Percentiles rank a stretch among this genome's conserved stretches.
These are phyloP conservation scores for Kwoniella sp. DNA, from an alignment of 768 basidiomycete genomes.

Conservation along the genomic window DNA sequence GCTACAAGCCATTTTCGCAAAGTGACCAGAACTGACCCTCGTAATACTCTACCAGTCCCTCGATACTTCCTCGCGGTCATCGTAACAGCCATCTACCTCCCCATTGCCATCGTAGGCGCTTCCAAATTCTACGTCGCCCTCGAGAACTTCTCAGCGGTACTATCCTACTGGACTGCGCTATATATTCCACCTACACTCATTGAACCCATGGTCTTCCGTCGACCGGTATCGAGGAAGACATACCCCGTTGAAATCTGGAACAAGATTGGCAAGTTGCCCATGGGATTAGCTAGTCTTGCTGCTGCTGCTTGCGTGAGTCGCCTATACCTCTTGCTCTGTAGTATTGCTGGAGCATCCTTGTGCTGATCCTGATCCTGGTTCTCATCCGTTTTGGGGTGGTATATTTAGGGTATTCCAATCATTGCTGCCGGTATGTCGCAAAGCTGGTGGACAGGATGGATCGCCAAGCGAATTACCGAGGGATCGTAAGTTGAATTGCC, in stretches of 20 bases:
- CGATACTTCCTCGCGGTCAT: slow-evolving; percentile 50
- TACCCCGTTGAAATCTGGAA: slow-evolving; percentile 46
- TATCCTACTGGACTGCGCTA: slow-evolving; percentile 51
- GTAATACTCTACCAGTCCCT: slow-evolving; percentile 30
- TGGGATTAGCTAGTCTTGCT: slow-evolving; percentile 39
- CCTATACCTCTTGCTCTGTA: not conserved
- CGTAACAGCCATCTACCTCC: slow-evolving; percentile 49
- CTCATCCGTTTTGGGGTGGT: not conserved
- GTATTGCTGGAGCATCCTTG: too few species aligned
- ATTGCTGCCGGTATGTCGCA: slow-evolving; percentile 49
- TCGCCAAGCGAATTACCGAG: slow-evolving; percentile 39
- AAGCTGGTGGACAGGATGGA: slow-evolving; percentile 53
- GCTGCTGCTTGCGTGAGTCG: slow-evolving; percentile 40
- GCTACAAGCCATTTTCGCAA: not conserved
- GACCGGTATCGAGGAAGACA: slow-evolving; percentile 36
- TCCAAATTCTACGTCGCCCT: slow-evolving; percentile 49
- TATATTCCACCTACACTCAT: slow-evolving; percentile 47
- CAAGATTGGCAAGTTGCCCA: slow-evolving; percentile 38
- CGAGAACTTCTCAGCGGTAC: slow-evolving; percentile 40
- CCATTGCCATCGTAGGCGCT: slow-evolving; percentile 49
- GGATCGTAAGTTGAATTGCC: slow-evolving; percentile 38
- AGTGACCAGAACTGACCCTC: not conserved
- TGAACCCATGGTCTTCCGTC: slow-evolving; percentile 48
- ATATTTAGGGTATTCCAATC: slow-evolving; percentile 37
- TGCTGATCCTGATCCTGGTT: too few species aligned